phyloP scores from a whole-genome alignment of 2,329 filamentous ascomycete species.

The Phaeophleospora eucalypticola region DNA sequence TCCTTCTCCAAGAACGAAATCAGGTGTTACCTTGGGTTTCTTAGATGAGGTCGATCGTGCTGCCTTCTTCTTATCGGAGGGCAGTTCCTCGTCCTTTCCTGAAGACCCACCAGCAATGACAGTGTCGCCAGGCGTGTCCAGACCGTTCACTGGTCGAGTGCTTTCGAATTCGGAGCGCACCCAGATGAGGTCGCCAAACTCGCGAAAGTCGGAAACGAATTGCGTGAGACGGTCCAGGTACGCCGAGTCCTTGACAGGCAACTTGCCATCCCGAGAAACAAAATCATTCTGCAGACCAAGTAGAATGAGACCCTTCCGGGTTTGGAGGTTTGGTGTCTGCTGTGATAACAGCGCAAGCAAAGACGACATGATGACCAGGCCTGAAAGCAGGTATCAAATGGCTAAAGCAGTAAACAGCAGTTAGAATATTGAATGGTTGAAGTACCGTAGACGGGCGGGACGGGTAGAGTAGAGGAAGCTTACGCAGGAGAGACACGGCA shows the following conservation, averaged over 20 bases:
- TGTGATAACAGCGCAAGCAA: conserved; percentile 43
- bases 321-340: conserved; percentile 51
- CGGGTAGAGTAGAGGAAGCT: background rate
- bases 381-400: background rate
- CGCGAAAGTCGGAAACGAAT: conserved; percentile 69
- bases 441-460: no score
- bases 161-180: conserved; percentile 66
- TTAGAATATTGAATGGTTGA: no score
- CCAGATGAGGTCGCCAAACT: conserved; percentile 74
- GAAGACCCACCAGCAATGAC: conserved; percentile 23
- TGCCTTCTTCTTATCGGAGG: background rate
- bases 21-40: conserved; percentile 13
- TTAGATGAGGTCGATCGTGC: conserved; percentile 1
- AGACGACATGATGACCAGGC: conserved; percentile 33
- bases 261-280: conserved; percentile 60
- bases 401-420: background rate
- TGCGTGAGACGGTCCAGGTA: conserved; percentile 64
- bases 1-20: background rate
- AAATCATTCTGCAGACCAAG: conserved; percentile 93
- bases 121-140: conserved; percentile 21
- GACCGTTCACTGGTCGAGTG: conserved; percentile 18
- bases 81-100: conserved; percentile 5
- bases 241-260: conserved; percentile 60
- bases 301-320: conserved; percentile 68
- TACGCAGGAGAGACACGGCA: background rate